phyloP scores from a whole-genome alignment of 192 early-diverging fungal species.

The Haplosporangium gracile region DNA sequence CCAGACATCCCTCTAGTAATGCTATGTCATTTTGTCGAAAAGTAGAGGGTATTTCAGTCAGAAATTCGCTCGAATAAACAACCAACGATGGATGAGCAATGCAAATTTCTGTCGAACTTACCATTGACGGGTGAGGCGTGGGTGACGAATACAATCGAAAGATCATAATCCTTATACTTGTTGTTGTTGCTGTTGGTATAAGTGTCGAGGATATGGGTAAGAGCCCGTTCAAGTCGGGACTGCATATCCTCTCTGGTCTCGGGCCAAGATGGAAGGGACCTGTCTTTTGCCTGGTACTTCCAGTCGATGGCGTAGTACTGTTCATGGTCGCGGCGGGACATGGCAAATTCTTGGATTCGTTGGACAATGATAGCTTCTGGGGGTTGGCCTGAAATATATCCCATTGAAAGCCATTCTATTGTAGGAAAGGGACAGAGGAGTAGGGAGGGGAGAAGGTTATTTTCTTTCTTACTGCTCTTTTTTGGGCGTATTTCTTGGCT shows the following conservation, averaged over 20 bases:
- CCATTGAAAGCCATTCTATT: constrained; percentile 46
- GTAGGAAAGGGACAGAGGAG: neutral
- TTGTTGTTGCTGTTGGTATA: constrained; percentile 10
- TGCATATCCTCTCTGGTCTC: constrained; percentile 49
- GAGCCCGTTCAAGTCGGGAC: constrained; percentile 5
- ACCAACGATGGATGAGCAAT: too few relatives aligned
- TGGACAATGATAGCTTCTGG: constrained; percentile 50
- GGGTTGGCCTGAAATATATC: constrained; percentile 33
- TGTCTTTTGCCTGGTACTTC: constrained; percentile 36
- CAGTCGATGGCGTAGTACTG: constrained; percentile 45
- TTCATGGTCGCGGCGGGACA: constrained; percentile 38
- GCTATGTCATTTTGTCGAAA: constrained; percentile 10
- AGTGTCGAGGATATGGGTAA: constrained; percentile 14
- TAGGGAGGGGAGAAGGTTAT: too few relatives aligned
- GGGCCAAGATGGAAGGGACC: constrained; percentile 35
- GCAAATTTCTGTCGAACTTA: neutral
- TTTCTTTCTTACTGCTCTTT: too few relatives aligned
- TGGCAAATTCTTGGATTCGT: constrained; percentile 51
- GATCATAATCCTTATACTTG: constrained; percentile 16
- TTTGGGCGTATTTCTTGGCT: too few relatives aligned
- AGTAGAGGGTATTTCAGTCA: neutral
- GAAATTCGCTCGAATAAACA: too few relatives aligned
- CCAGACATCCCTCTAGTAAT: constrained; percentile 38
- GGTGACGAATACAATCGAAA: constrained; percentile 48
- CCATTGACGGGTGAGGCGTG: constrained; percentile 56